These are phyloP conservation scores for Paramyrothecium roridum DNA, from an alignment of 2,329 filamentous ascomycete genomes.

Conservation along the genomic window DNA sequence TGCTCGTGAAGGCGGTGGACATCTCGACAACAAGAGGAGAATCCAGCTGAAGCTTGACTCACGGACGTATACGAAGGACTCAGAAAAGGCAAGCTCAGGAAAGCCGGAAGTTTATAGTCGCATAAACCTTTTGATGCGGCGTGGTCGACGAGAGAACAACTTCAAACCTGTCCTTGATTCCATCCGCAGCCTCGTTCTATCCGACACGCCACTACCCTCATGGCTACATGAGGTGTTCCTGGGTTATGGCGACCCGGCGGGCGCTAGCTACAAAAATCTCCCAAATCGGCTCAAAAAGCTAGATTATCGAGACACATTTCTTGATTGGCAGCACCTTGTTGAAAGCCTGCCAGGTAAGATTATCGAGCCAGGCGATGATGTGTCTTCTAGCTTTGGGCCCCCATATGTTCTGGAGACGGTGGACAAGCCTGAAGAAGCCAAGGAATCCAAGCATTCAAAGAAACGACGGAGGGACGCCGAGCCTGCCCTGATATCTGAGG, in stretches of 20 bases:
- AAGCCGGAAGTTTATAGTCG: constrained; percentile 76
- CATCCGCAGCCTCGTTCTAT: constrained; percentile 80
- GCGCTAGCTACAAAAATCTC: constrained; percentile 81
- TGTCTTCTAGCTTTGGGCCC: constrained; percentile 72
- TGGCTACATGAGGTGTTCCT: constrained; percentile 98
- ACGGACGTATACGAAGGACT: constrained; percentile 73
- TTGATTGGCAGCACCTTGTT: constrained; percentile 91
- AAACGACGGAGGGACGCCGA: constrained; percentile 82
- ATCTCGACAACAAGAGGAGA: constrained; percentile 66
- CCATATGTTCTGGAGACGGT: constrained; percentile 79
- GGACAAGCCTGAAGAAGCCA: constrained; percentile 49
- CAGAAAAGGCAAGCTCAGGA: constrained; percentile 60
- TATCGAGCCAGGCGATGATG: constrained; percentile 73
- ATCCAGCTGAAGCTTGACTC: constrained; percentile 81
- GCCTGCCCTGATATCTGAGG: constrained; percentile 56
- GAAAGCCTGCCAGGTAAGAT: constrained; percentile 86
- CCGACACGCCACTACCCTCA: constrained; percentile 78
- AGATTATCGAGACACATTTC: constrained; percentile 90
- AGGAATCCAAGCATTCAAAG: constrained; percentile 65
- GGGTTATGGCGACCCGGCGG: constrained; percentile 91
- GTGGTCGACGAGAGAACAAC: constrained; percentile 89
- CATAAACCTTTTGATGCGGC: constrained; percentile 82
- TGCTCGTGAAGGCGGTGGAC: constrained; percentile 58
- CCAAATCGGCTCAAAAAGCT: constrained; percentile 73
- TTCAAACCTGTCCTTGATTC: constrained; percentile 93